A percentile compares a stretch with the other conserved stretches of the same genome.
Evolutionary conservation across 225 moss, liverwort and hornwort genomes (phyloP).

Genomic region (Pleurozium schreberi): DNA sequence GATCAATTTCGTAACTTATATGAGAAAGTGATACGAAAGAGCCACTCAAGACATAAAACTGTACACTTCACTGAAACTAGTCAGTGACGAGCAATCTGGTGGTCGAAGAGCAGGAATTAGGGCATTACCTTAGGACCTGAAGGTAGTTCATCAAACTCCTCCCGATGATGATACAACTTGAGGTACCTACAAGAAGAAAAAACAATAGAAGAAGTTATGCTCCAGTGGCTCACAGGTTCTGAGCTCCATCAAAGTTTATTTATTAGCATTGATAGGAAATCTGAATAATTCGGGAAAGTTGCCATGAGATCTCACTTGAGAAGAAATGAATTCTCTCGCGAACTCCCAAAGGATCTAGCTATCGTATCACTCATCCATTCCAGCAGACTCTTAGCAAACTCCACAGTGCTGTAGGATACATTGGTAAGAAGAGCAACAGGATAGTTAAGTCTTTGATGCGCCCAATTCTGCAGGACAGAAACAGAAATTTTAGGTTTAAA

Average conservation of each 20-base stretch:
- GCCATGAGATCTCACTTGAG: slow-evolving; percentile 60
- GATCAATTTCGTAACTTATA: not conserved
- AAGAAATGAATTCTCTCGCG: slow-evolving; percentile 84
- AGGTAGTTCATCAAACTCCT: slow-evolving; percentile 85
- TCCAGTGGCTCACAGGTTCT: not conserved
- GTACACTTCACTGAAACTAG: not conserved
- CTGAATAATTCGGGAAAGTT: not conserved
- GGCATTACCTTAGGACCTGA: slow-evolving; percentile 69
- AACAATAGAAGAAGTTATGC: not conserved
- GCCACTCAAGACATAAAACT: not conserved
- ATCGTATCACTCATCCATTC: slow-evolving; percentile 99
- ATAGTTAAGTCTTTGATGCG: slow-evolving; percentile 74
- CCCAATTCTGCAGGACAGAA: slow-evolving; percentile 63
- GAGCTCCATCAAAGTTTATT: not conserved
- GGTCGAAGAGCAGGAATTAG: not conserved
- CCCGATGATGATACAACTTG: slow-evolving; percentile 77
- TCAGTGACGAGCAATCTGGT: not conserved
- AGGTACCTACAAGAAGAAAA: slow-evolving; percentile 46
- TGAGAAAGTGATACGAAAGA: not conserved
- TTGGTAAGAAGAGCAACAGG: slow-evolving; percentile 88
- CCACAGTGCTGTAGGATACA: slow-evolving; percentile 91
- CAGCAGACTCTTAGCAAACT: slow-evolving; percentile 94
- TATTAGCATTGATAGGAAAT: not conserved
- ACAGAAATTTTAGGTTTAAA: not conserved
- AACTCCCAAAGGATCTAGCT: slow-evolving; percentile 91